Evolutionary conservation across 768 basidiomycete species (phyloP).

Genomic region (Leccinum rimulosum): DNA sequence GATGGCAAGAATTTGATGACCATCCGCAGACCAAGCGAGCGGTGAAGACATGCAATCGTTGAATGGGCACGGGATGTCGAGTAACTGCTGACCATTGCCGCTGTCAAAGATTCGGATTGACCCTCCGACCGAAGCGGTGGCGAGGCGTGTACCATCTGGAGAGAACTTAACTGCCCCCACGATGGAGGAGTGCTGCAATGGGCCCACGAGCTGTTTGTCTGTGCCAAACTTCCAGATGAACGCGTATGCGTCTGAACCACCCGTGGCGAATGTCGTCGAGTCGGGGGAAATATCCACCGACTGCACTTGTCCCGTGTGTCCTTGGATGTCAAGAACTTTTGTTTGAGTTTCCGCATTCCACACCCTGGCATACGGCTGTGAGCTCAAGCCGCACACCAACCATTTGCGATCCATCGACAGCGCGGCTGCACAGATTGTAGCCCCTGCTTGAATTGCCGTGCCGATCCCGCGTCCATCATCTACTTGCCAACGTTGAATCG

Average conservation of each 20-base stretch:
- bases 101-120: background rate
- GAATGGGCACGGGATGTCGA: background rate
- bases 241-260: background rate
- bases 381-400: background rate
- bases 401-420: background rate
- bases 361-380: background rate
- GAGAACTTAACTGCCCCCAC: background rate
- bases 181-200: background rate
- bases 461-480: background rate
- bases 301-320: background rate
- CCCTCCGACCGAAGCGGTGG: background rate
- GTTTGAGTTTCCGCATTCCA: background rate
- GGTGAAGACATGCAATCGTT: background rate
- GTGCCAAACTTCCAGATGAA: background rate
- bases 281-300: background rate
- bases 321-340: background rate
- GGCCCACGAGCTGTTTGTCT: background rate
- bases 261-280: background rate
- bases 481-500: background rate
- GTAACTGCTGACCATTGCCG: background rate
- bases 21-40: background rate
- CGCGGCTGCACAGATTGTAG: background rate
- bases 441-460: background rate
- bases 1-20: background rate
- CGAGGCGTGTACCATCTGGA: background rate